phyloP scores from a whole-genome alignment of 805 yeast species.

The Ascoidea asiatica region DNA sequence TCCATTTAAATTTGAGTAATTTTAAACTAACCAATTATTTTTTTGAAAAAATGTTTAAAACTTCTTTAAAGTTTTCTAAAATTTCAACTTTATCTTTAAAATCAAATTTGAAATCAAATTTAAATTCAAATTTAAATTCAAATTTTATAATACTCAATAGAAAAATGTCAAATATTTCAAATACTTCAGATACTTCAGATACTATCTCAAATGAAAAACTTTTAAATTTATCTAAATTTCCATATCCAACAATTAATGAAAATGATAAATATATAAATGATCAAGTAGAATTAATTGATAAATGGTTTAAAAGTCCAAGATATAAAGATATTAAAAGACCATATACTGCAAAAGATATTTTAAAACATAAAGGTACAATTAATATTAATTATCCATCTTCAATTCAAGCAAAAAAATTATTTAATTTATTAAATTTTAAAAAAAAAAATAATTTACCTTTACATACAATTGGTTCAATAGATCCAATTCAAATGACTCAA shows the following conservation, averaged over 20 bases:
- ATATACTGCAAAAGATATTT: conserved; percentile 38
- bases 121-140: too few relatives aligned
- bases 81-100: too few relatives aligned
- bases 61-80: too few relatives aligned
- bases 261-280: conserved; percentile 17
- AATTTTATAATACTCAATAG: too few relatives aligned
- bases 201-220: too few relatives aligned
- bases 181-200: too few relatives aligned
- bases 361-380: conserved; percentile 37
- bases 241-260: conserved; percentile 21
- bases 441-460: conserved; percentile 30
- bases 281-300: conserved; percentile 23
- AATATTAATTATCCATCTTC: conserved; percentile 31
- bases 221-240: conserved; percentile 12
- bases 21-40: too few relatives aligned
- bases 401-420: conserved; percentile 38
- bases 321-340: conserved; percentile 35
- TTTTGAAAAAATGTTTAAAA: too few relatives aligned
- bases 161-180: too few relatives aligned
- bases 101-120: too few relatives aligned
- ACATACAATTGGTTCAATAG: conserved; percentile 47
- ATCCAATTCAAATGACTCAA: conserved; percentile 51
- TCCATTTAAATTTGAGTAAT: too few relatives aligned
- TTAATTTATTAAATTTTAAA: conserved; percentile 26
- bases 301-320: conserved; percentile 39